Evolutionary conservation across 2,329 filamentous ascomycete genomes (phyloP), one percentile per base, ranked within the genome.

Genomic region (Neonectria hederae): DNA sequence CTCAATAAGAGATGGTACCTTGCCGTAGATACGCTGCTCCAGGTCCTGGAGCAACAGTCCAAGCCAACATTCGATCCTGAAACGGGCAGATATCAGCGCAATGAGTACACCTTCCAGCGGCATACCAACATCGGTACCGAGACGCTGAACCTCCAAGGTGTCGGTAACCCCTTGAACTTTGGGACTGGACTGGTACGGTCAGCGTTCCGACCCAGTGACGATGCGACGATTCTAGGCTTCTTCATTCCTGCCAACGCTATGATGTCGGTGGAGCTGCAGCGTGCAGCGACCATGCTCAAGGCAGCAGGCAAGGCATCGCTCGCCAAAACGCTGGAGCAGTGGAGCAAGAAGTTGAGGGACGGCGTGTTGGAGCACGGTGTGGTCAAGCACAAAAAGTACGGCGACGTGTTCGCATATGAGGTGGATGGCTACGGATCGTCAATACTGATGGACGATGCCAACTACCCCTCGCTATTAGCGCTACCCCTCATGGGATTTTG

Each of bases 211-310:
- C 96, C 96, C 5, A 97, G 93, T 68, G 96, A 99, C 73, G 96
- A 99, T 77, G 93, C 96, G 3, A 97, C 94, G 0, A 97, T 96
- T 40, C 84, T 99, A 3, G 94, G 94, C 48, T 99, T 93, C 83
- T 93, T 97, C 76, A 97, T 99, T 70, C 96, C 96, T 0, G 90
- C 93, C 40, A 99, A 99, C 76, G 96, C 96, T 24, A 95, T 97
- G 90, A 97, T 99, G 86, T 90, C 93, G 2, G 92, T 95, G 0
- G 94, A 99, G 78, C 83, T 99, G 26, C 87, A 89, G 67, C 89
- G 92, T 45, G 89, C 92, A 0, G 89, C 93, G 0, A 82, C 84
- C 6, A 83, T 97, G 21, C 85, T 98, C n/a, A 81, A 82, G 56
- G 82, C 83, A 6, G 87, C 84, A 1, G 87, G 86, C 1, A 87